Percentiles rank a stretch among this genome's conserved stretches.
Conservation (phyloP, 495 filamentous ascomycete species). For the Apodospora peruviana region DNA sequence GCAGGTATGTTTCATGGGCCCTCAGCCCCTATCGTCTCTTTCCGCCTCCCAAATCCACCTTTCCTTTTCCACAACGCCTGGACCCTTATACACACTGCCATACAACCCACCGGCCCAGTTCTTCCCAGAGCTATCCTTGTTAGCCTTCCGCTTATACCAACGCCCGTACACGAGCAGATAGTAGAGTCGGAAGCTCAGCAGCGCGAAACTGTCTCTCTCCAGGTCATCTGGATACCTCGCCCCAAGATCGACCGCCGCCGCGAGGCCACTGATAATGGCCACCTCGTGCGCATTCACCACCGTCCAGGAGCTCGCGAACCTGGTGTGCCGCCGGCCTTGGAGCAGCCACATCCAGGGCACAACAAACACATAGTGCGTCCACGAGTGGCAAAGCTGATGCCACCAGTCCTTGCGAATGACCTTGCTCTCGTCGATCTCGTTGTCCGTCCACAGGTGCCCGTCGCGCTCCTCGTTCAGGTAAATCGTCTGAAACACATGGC, state of each 20-base stretch:
- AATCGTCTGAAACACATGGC: constrained; percentile 80
- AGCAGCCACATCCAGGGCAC: constrained; percentile 77
- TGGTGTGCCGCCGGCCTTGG: constrained; percentile 62
- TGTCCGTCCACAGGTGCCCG: constrained; percentile 61
- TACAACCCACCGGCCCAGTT: constrained; percentile 47
- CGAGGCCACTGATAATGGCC: constrained; percentile 70
- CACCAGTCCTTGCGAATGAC: constrained; percentile 74
- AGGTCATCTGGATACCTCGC: constrained; percentile 62
- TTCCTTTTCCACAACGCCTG: constrained; percentile 41
- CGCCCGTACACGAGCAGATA: constrained; percentile 35
- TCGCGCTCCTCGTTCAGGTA: constrained; percentile 66
- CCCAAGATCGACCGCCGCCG: constrained; percentile 72
- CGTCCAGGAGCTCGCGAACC: constrained; percentile 72
- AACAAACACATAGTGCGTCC: constrained; percentile 74
- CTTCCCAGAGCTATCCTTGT: constrained; percentile 17
- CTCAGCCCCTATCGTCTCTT: too few relatives aligned
- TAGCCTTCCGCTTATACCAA: constrained; percentile 33
- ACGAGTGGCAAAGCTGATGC: constrained; percentile 80
- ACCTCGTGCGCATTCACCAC: constrained; percentile 84
- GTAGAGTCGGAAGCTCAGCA: constrained; percentile 41
- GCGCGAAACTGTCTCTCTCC: constrained; percentile 16
- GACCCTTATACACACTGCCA: constrained; percentile 49
- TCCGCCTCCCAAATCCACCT: constrained; percentile 45
- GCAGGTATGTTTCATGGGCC: too few relatives aligned
- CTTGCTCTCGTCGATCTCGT: constrained; percentile 62